Evolutionary conservation across 2,329 filamentous ascomycete species (phyloP).

Genomic region (Tolypocladium ophioglossoides): DNA sequence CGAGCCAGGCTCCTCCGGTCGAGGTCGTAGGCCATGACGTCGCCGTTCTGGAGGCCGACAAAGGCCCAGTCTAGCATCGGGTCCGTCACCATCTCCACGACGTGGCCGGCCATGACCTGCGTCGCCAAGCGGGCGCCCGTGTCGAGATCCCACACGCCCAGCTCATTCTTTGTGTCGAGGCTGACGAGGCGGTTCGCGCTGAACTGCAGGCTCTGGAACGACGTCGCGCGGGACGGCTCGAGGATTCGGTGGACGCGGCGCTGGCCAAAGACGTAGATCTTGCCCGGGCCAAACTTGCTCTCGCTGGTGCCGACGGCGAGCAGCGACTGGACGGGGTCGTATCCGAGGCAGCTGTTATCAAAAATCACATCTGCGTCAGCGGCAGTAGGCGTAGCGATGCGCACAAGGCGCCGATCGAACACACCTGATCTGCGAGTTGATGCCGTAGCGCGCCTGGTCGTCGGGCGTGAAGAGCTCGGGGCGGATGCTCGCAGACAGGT

Average conservation of each 20-base stretch:
- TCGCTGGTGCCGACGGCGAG: slow-evolving; percentile 86
- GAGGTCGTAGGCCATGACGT: slow-evolving; percentile 86
- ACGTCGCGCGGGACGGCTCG: slow-evolving; percentile 58
- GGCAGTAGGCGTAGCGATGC: slow-evolving; percentile 1
- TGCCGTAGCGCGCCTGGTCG: slow-evolving; percentile 72
- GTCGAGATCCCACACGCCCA: slow-evolving; percentile 74
- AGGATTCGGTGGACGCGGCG: slow-evolving; percentile 69
- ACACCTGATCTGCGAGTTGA: slow-evolving; percentile 64
- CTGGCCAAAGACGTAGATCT: slow-evolving; percentile 83
- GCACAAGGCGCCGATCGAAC: slow-evolving; percentile 2
- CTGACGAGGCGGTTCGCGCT: slow-evolving; percentile 77
- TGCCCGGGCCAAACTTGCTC: slow-evolving; percentile 73
- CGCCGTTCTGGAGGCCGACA: slow-evolving; percentile 70
- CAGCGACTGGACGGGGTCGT: slow-evolving; percentile 88
- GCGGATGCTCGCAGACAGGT: slow-evolving; percentile 73
- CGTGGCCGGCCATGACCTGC: slow-evolving; percentile 67
- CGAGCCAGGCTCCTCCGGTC: slow-evolving; percentile 63
- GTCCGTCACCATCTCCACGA: slow-evolving; percentile 67
- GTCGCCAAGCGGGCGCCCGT: slow-evolving; percentile 55
- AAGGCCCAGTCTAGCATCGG: slow-evolving; percentile 91
- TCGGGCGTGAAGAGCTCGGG: slow-evolving; percentile 74
- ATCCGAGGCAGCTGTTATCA: slow-evolving; percentile 59
- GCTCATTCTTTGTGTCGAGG: slow-evolving; percentile 75
- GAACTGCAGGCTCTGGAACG: slow-evolving; percentile 71
- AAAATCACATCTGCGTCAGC: slow-evolving; percentile 9